phyloP scores from a whole-genome alignment of 192 early-diverging fungal species.

The Umbelopsis sp. region DNA sequence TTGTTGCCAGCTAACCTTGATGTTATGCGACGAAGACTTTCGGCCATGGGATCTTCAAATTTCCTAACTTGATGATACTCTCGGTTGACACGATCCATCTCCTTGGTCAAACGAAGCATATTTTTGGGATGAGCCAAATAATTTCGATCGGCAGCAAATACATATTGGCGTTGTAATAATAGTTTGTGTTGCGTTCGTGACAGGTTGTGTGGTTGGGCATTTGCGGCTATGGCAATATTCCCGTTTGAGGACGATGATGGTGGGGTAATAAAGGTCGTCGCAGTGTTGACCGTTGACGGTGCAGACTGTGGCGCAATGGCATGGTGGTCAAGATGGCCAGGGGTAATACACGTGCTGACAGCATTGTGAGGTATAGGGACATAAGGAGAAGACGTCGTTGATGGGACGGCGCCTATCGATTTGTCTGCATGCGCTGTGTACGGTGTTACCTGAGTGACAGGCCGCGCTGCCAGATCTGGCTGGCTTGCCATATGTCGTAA shows the following conservation, averaged over 20 bases:
- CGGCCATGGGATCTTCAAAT: constrained; percentile 44
- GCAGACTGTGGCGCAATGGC: too few relatives aligned
- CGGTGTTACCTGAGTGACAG: constrained; percentile 23
- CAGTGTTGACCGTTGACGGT: too few relatives aligned
- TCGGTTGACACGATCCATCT: constrained; percentile 45
- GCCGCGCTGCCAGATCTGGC: constrained; percentile 18
- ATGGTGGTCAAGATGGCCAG: constrained; percentile 1
- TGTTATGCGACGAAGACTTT: constrained; percentile 38
- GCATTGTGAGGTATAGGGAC: constrained; percentile 10
- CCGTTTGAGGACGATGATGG: background rate
- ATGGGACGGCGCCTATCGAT: constrained; percentile 2
- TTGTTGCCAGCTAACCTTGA: constrained; percentile 1
- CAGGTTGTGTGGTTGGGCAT: constrained; percentile 8
- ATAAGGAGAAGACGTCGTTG: constrained; percentile 1
- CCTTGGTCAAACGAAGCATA: constrained; percentile 44
- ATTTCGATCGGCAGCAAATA: constrained; percentile 45
- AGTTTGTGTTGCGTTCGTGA: constrained; percentile 52
- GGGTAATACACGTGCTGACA: constrained; percentile 13
- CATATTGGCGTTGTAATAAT: constrained; percentile 43
- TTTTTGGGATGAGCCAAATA: constrained; percentile 46
- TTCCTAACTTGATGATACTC: constrained; percentile 41
- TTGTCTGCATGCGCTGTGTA: constrained; percentile 17
- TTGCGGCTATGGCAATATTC: constrained; percentile 12
- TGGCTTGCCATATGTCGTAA: constrained; percentile 22
- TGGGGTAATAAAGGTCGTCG: background rate